Evolutionary conservation across 2,329 filamentous ascomycete genomes (phyloP).

Genomic region (Aspergillus persii): DNA sequence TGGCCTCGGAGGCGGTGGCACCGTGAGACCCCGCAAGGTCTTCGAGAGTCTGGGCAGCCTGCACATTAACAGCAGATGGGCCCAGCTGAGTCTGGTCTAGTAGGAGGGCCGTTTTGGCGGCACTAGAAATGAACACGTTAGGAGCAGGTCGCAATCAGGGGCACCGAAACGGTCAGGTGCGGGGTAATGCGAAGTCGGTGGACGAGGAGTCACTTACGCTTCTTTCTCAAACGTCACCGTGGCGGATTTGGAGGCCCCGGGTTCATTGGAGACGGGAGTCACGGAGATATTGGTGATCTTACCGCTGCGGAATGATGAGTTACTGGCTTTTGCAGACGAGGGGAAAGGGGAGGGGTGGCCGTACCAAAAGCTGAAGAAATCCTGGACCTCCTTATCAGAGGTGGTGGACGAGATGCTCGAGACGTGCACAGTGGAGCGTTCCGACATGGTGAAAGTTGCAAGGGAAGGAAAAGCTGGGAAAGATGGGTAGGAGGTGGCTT

Average conservation of each 20-base stretch:
- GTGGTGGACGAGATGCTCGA: conserved; percentile 83
- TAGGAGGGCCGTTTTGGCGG: conserved; percentile 93
- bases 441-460: conserved; percentile 50
- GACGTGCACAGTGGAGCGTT: conserved; percentile 71
- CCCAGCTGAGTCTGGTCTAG: conserved; percentile 96
- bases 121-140: conserved; percentile 40
- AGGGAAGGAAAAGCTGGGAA: neutral
- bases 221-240: conserved; percentile 97
- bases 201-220: conserved; percentile 51
- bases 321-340: neutral
- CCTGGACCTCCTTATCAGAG: conserved; percentile 83
- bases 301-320: conserved; percentile 57
- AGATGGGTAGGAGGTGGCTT: neutral
- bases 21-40: conserved; percentile 61
- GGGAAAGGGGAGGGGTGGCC: conserved; percentile 24
- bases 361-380: conserved; percentile 97
- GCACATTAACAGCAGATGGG: conserved; percentile 71
- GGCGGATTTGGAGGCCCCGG: conserved; percentile 71
- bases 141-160: neutral
- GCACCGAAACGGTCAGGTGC: conserved; percentile 12
- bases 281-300: conserved; percentile 86
- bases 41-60: conserved; percentile 65
- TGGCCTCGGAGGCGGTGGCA: conserved; percentile 52
- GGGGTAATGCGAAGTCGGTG: conserved; percentile 18
- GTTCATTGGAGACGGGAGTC: conserved; percentile 54